Conservation (phyloP, 768 basidiomycete genomes). For the Suillus alpinus region DNA sequence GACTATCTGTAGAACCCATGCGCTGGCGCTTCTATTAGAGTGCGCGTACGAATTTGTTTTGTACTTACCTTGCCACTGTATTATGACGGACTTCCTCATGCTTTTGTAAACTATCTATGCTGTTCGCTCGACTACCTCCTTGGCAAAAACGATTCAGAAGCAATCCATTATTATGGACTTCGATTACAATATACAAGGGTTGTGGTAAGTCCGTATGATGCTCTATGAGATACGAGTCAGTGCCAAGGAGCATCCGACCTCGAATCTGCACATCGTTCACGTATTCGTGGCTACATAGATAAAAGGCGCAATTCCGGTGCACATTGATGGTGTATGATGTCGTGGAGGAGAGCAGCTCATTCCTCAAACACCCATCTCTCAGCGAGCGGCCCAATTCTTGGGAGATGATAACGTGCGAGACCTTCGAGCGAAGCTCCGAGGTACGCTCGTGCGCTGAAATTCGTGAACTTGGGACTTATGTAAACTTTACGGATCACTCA, state of each 20-base stretch:
- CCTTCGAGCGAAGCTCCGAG: constrained; percentile 49
- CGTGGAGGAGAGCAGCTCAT: constrained; percentile 25
- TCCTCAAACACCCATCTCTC: constrained; percentile 71
- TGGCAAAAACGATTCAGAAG: neutral
- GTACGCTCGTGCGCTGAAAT: constrained; percentile 47
- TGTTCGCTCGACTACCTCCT: neutral
- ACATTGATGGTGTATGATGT: neutral
- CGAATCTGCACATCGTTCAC: neutral
- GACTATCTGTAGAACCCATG: constrained; percentile 30
- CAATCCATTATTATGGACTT: neutral
- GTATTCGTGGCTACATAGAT: neutral
- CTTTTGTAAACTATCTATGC: neutral
- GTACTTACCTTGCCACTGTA: constrained; percentile 29
- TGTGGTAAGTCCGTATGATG: neutral
- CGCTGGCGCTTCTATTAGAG: constrained; percentile 11
- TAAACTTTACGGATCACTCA: constrained; percentile 33
- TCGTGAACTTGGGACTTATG: constrained; percentile 6
- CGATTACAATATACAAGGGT: neutral
- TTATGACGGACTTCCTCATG: constrained; percentile 15
- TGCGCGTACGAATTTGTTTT: constrained; percentile 23
- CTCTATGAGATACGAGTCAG: neutral
- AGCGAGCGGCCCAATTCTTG: constrained; percentile 61
- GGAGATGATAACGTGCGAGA: constrained; percentile 58
- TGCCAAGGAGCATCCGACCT: neutral
- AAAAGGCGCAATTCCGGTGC: neutral